Conservation (phyloP, 2,329 filamentous ascomycete species). For the Cladosporium austrohemisphaericum region DNA sequence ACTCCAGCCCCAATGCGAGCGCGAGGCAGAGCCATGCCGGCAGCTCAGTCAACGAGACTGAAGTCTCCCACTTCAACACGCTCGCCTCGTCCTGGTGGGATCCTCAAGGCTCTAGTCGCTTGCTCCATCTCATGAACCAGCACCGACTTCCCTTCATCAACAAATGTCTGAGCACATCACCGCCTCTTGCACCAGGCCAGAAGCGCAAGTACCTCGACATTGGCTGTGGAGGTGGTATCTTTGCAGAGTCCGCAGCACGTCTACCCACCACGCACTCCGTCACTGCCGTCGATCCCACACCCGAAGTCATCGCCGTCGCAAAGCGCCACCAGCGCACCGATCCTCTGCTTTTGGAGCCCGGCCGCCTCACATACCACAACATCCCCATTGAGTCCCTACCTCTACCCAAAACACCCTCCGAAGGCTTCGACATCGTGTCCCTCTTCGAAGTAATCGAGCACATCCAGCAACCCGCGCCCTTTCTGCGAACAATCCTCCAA, state of each 20-base stretch:
- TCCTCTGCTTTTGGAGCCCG: conserved; percentile 57
- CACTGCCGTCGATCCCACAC: conserved; percentile 73
- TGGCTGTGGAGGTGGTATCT: conserved; percentile 94
- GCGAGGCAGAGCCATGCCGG: conserved; percentile 7
- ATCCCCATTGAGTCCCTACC: conserved; percentile 69
- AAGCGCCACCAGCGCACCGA: conserved; percentile 70
- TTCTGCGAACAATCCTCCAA: conserved; percentile 66
- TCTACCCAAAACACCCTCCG: conserved; percentile 23
- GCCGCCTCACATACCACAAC: conserved; percentile 66
- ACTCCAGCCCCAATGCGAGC: conserved; percentile 8
- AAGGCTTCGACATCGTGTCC: conserved; percentile 72
- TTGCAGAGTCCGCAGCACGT: conserved; percentile 80
- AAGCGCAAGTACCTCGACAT: conserved; percentile 77
- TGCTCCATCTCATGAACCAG: conserved; percentile 97
- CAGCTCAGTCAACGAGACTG: conserved; percentile 76
- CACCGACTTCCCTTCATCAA: conserved; percentile 89
- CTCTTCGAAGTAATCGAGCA: conserved; percentile 96
- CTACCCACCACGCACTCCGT: conserved; percentile 61
- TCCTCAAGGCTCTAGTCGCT: conserved; percentile 82
- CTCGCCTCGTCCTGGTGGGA: conserved; percentile 98
- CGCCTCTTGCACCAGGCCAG: conserved; percentile 27
- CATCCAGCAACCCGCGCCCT: conserved; percentile 69
- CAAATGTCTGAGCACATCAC: conserved; percentile 57
- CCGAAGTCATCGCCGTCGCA: conserved; percentile 71
- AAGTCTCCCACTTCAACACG: conserved; percentile 90